Conservation (phyloP, 805 yeast genomes). For the Komagataella phaffii region DNA sequence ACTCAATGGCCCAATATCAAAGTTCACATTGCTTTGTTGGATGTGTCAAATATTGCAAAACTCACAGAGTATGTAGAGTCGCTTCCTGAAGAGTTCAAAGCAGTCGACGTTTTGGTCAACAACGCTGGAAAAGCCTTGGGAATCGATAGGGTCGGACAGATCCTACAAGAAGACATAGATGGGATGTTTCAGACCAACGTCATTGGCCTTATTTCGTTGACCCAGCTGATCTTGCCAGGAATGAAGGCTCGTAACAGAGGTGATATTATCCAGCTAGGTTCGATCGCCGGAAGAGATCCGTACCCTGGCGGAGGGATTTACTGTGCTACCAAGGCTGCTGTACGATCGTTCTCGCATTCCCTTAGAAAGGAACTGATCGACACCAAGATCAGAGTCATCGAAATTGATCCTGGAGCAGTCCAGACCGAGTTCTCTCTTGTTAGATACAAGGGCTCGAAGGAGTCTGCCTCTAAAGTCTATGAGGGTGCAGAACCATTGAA, state of each 20-base stretch:
- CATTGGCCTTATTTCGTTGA: conserved; percentile 68
- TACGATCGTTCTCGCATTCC: conserved; percentile 57
- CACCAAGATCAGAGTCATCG: conserved; percentile 52
- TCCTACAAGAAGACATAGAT: conserved; percentile 48
- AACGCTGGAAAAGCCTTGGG: conserved; percentile 81
- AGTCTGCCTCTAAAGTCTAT: conserved; percentile 51
- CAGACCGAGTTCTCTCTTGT: conserved; percentile 65
- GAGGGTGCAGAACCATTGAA: conserved; percentile 54
- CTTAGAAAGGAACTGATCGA: conserved; percentile 41
- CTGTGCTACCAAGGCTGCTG: conserved; percentile 65
- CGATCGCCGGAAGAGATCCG: conserved; percentile 70
- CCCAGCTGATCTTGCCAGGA: conserved; percentile 65
- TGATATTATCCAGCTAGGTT: conserved; percentile 63
- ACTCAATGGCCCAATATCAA: conserved; percentile 19
- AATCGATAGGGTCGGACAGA: conserved; percentile 58
- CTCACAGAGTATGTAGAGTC: conserved; percentile 26
- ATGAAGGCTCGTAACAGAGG: conserved; percentile 61
- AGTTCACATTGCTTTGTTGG: conserved; percentile 21
- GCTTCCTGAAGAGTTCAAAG: conserved; percentile 33
- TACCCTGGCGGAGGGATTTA: conserved; percentile 72
- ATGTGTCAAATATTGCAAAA: conserved; percentile 28
- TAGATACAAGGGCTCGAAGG: conserved; percentile 49
- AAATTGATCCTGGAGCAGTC: conserved; percentile 69
- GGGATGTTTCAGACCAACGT: conserved; percentile 83
- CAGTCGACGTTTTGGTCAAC: conserved; percentile 54